phyloP scores from a whole-genome alignment of 2,329 filamentous ascomycete species.

The Cladorrhinum sp. region DNA sequence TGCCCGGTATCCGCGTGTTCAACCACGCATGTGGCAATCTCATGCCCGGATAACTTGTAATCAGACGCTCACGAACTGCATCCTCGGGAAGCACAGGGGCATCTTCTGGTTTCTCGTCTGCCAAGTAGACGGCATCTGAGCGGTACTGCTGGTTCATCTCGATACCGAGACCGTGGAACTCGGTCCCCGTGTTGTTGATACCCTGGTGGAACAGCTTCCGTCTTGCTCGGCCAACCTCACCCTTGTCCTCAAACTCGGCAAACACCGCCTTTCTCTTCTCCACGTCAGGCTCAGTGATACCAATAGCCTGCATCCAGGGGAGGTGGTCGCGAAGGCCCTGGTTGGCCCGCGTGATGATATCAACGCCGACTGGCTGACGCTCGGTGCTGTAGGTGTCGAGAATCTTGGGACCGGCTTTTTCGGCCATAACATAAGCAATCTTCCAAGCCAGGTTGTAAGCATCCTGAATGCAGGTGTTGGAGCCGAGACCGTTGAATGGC shows the following conservation, averaged over 20 bases:
- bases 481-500: conserved; percentile 52
- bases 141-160: conserved; percentile 58
- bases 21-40: conserved; percentile 62
- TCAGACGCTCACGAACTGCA: conserved; percentile 37
- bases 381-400: conserved; percentile 44
- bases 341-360: conserved; percentile 52
- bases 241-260: conserved; percentile 39
- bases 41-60: conserved; percentile 54
- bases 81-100: conserved; percentile 34
- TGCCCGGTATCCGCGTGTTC: conserved; percentile 42
- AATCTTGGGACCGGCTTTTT: conserved; percentile 35
- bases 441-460: conserved; percentile 55
- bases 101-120: conserved; percentile 37
- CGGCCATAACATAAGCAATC: conserved; percentile 42
- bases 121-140: conserved; percentile 41
- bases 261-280: conserved; percentile 38
- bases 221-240: conserved; percentile 36
- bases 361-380: conserved; percentile 46
- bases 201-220: conserved; percentile 40
- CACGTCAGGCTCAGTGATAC: conserved; percentile 37
- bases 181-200: conserved; percentile 42
- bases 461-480: conserved; percentile 56
- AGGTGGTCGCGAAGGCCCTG: conserved; percentile 50
- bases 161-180: conserved; percentile 54
- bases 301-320: conserved; percentile 44